Conservation (phyloP, 108 stramenopile genomes). For the Nitzschia putrida region DNA sequence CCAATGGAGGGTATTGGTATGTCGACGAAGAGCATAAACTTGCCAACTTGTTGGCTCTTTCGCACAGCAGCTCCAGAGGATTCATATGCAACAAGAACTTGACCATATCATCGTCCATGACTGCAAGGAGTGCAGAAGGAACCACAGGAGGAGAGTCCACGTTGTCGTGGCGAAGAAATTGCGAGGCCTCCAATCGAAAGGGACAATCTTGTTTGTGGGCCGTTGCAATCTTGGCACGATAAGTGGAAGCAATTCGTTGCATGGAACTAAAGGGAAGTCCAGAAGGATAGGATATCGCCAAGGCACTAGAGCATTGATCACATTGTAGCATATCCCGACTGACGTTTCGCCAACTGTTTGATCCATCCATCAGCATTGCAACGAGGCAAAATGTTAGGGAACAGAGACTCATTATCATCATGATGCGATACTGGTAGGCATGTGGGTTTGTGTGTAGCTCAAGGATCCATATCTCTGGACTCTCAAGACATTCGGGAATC, state of each 20-base stretch:
- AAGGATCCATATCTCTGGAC: constrained; percentile 41
- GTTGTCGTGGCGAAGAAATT: background rate
- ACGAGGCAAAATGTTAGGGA: no score
- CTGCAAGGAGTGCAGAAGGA: constrained; percentile 17
- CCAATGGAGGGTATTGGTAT: background rate
- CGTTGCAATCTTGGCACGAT: constrained; percentile 25
- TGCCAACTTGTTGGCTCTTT: background rate
- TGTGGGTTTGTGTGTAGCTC: constrained; percentile 73
- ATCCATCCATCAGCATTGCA: no score
- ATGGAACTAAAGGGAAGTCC: constrained; percentile 25
- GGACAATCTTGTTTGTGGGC: constrained; percentile 28
- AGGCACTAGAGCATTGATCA: constrained; percentile 41
- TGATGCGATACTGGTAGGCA: background rate
- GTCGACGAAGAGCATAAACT: background rate
- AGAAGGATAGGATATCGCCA: constrained; percentile 48
- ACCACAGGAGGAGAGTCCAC: background rate
- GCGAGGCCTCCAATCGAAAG: constrained; percentile 21
- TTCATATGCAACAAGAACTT: constrained; percentile 22
- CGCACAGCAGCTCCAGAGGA: background rate
- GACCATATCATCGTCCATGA: constrained; percentile 13
- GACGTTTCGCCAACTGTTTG: constrained; percentile 58
- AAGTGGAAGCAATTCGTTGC: constrained; percentile 28
- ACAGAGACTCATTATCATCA: no score
- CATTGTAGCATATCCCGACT: constrained; percentile 56
- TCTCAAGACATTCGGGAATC: constrained; percentile 20